Evolutionary conservation across 1,284 basidiomycete genomes (phyloP).

Genomic region (Pseudozyma thailandica): DNA sequence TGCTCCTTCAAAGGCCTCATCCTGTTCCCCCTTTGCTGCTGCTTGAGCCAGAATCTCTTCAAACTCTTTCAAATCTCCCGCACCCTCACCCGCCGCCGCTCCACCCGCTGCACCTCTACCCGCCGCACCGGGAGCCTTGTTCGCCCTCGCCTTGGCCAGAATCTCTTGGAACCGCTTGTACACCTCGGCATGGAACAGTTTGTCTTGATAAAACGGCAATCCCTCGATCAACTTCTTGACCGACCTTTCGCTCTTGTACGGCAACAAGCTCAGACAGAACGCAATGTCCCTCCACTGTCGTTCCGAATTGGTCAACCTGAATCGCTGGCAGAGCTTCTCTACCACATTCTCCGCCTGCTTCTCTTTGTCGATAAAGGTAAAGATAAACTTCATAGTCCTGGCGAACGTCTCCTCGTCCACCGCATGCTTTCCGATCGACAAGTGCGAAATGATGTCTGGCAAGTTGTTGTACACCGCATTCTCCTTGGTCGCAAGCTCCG

Average conservation of each 20-base stretch:
- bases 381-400: slow-evolving; percentile 93
- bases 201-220: slow-evolving; percentile 78
- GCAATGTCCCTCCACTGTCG: slow-evolving; percentile 98
- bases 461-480: slow-evolving; percentile 99
- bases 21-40: slow-evolving; percentile 85
- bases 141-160: slow-evolving; percentile 73
- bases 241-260: slow-evolving; percentile 95
- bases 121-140: slow-evolving; percentile 31
- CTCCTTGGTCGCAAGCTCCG: slow-evolving; percentile 92
- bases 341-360: slow-evolving; percentile 67
- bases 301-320: slow-evolving; percentile 85
- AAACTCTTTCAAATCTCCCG: slow-evolving; percentile 61
- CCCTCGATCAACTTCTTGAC: slow-evolving; percentile 96
- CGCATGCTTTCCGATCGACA: slow-evolving; percentile 91
- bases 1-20: slow-evolving; percentile 82
- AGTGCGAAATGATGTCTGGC: slow-evolving; percentile 75
- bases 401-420: slow-evolving; percentile 93
- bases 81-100: slow-evolving; percentile 16
- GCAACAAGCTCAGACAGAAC: slow-evolving; percentile 90
- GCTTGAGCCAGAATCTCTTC: slow-evolving; percentile 83
- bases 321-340: slow-evolving; percentile 71
- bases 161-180: slow-evolving; percentile 89
- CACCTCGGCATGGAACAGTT: slow-evolving; percentile 87
- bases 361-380: slow-evolving; percentile 92
- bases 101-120: slow-evolving; percentile 14